A percentile compares a stretch with the other conserved stretches of the same genome.
phyloP scores from a whole-genome alignment of 1,139 yeast genomes.

The Saccharomyces hybrid region DNA sequence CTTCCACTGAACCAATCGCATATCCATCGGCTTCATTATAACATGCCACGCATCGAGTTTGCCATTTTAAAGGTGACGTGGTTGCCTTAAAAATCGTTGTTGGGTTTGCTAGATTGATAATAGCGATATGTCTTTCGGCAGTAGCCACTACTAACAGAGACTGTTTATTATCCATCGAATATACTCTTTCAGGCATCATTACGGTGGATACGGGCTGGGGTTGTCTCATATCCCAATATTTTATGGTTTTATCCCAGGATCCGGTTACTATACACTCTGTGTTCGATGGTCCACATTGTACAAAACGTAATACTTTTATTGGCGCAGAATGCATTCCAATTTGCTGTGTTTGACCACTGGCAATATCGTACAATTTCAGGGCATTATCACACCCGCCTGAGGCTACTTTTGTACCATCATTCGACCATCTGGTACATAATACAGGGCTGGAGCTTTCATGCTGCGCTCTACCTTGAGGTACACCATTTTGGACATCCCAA shows the following conservation, averaged over 20 bases:
- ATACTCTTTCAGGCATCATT: constrained; percentile 82
- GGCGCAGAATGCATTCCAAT: constrained; percentile 84
- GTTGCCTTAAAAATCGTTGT: constrained; percentile 68
- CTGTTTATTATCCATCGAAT: constrained; percentile 78
- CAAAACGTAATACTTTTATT: constrained; percentile 66
- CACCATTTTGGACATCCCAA: constrained; percentile 70
- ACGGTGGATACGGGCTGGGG: constrained; percentile 80
- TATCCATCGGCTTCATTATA: constrained; percentile 87
- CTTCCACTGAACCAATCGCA: constrained; percentile 91
- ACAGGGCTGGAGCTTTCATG: constrained; percentile 91
- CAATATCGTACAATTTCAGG: constrained; percentile 76
- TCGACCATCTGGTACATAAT: constrained; percentile 70
- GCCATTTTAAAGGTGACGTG: constrained; percentile 84
- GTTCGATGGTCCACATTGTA: constrained; percentile 74
- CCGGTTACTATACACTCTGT: constrained; percentile 85
- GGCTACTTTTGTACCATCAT: constrained; percentile 80
- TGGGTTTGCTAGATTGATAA: constrained; percentile 78
- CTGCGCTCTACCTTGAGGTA: constrained; percentile 76
- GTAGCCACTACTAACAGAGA: constrained; percentile 84
- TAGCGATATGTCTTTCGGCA: constrained; percentile 77
- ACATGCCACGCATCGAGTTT: constrained; percentile 76
- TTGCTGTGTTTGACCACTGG: constrained; percentile 73
- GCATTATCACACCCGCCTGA: constrained; percentile 94
- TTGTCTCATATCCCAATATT: constrained; percentile 74
- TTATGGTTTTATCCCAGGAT: constrained; percentile 93